Base-by-base conservation (phyloP, 2,329 filamentous ascomycete species). In the Alternaria tenuissima region DNA sequence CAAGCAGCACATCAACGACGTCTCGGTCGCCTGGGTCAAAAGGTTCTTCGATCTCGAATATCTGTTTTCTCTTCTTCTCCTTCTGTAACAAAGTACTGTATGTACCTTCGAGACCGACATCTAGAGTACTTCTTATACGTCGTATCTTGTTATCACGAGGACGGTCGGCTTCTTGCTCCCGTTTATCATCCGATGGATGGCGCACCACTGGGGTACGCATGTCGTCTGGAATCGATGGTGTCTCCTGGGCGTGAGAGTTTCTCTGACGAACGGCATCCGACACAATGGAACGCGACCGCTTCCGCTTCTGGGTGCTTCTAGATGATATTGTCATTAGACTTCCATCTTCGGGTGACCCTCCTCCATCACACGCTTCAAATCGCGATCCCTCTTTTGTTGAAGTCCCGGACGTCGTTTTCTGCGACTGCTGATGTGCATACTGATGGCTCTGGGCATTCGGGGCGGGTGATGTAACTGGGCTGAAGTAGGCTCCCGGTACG, bases 391-490 rank as follows among this genome's bases (percentile, higher is more conserved):
- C 3, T 30, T 11, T 30, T 30, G 7, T 0, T 30, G 82, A 81
- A 54, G 80, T 83, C 5, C 81, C 60, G 80, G 84, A 62, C 80
- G 89, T 63, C 66, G 78, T 72, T 78, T 82, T 62, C 72, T 82
- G 71, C 76, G 72, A 74, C 48, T 72, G 73, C 20, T 67, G 52
- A 5, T 72, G 68, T 3, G 62, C 66, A 61, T 75, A 63, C 63
- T 76, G 70, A 49, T 73, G 80, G 34, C 79, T 87, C 75, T 93
- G 90, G 1, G 91, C 90, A 76, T 91, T 89, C 16, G 94, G 82
- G 4, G 91, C 91, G 1, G 92, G 92, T n/a, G 92, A 94, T 5
- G 91, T 93, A 51, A 95, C 83, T 8, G 92, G 92, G 73, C 91
- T 95, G 75, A 95, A 94, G 79, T 93, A 94, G 34, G 90, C 86